phyloP scores from a whole-genome alignment of 305 asterid species.

The Fraxinus dipetala region DNA sequence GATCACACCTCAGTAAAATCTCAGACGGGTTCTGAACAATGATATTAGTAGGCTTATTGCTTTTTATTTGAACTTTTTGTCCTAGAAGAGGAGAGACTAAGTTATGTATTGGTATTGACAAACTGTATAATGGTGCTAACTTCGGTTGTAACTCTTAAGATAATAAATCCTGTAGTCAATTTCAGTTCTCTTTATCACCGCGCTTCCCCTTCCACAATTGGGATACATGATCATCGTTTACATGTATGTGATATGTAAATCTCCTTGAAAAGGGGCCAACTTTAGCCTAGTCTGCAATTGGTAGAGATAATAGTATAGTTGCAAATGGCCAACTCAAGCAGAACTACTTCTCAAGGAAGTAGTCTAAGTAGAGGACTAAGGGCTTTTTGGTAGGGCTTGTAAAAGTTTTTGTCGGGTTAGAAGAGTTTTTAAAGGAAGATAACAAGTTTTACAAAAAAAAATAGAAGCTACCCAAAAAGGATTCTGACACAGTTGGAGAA shows the following conservation, averaged over 20 bases:
- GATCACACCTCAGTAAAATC: constrained; percentile 41
- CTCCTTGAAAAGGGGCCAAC: not conserved
- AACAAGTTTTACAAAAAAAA: not conserved
- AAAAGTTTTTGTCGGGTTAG: not conserved
- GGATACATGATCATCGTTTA: not conserved
- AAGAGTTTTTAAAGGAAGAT: not conserved
- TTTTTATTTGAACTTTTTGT: not conserved
- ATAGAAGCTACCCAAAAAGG: not conserved
- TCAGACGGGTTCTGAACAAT: constrained; percentile 31
- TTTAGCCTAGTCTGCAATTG: not conserved
- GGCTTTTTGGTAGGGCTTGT: not conserved
- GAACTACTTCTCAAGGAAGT: not conserved
- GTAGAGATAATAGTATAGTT: not conserved
- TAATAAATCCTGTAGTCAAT: not conserved
- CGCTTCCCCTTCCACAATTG: not conserved
- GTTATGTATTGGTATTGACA: not conserved
- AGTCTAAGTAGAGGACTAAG: not conserved
- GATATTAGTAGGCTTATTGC: constrained; percentile 16
- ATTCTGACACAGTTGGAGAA: not conserved
- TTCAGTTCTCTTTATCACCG: not conserved
- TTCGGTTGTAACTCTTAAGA: not conserved
- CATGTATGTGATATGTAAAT: not conserved
- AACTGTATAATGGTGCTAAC: constrained; percentile 12
- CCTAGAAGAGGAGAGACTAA: constrained; percentile 15
- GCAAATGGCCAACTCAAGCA: not conserved